Conservation (phyloP, 2,329 filamentous ascomycete genomes). For the Penicillium sp. region DNA sequence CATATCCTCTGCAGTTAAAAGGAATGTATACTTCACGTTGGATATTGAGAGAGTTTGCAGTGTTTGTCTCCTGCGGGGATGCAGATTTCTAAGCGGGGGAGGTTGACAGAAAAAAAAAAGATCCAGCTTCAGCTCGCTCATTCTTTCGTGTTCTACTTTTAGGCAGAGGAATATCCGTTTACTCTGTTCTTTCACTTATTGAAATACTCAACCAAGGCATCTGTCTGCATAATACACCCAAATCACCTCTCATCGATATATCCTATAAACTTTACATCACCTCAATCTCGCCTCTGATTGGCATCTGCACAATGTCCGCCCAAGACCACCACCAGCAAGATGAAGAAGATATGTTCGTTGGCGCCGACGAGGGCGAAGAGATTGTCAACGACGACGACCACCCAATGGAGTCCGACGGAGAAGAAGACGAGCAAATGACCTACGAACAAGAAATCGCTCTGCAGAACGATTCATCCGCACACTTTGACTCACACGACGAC, state of each 20-base stretch:
- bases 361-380: conserved; percentile 74
- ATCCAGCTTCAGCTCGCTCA: conserved; percentile 4
- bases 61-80: conserved; percentile 22
- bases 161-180: conserved; percentile 1
- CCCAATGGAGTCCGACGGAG: conserved; percentile 73
- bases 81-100: conserved; percentile 28
- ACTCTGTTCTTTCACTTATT: background rate
- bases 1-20: background rate
- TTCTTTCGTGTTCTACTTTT: conserved; percentile 4
- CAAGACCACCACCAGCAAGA: conserved; percentile 49
- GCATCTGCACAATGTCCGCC: conserved; percentile 31
- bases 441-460: conserved; percentile 62
- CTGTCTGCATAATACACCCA: background rate
- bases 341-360: conserved; percentile 69
- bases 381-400: conserved; percentile 68
- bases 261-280: background rate
- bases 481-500: conserved; percentile 88
- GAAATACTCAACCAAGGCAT: too few relatives aligned
- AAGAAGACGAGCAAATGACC: conserved; percentile 53
- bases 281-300: background rate
- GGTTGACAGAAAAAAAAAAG: conserved; percentile 21
- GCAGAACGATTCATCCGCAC: conserved; percentile 87
- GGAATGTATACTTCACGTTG: background rate
- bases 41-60: conserved; percentile 14
- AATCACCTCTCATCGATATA: background rate